A percentile compares a stretch with the other conserved stretches of the same genome.
Conservation (phyloP, 768 basidiomycete genomes). For the Suillus weaverae region DNA sequence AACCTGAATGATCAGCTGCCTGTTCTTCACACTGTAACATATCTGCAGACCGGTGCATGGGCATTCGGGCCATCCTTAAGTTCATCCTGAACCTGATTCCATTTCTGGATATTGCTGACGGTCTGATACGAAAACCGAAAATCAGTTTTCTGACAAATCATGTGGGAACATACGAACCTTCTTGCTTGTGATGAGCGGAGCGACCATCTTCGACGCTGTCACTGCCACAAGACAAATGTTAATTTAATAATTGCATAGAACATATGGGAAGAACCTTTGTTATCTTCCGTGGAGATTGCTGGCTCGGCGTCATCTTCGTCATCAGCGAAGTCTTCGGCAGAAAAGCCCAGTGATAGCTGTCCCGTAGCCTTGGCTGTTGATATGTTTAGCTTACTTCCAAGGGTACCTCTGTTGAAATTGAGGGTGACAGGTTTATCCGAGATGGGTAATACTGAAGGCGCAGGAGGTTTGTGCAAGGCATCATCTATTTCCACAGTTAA, state of each 20-base stretch:
- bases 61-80: slow-evolving; percentile 50
- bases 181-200: slow-evolving; percentile 81
- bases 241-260: slow-evolving; percentile 5
- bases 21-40: slow-evolving; percentile 12
- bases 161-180: slow-evolving; percentile 51
- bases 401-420: slow-evolving; percentile 57
- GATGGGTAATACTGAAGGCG: slow-evolving; percentile 68
- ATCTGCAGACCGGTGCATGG: slow-evolving; percentile 23
- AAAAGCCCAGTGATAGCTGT: slow-evolving; percentile 61
- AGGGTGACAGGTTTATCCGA: slow-evolving; percentile 82
- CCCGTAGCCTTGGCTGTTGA: slow-evolving; percentile 35
- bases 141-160: slow-evolving; percentile 5
- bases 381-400: slow-evolving; percentile 20
- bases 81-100: slow-evolving; percentile 95
- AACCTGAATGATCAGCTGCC: slow-evolving; percentile 9
- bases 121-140: slow-evolving; percentile 47
- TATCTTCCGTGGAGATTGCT: slow-evolving; percentile 48
- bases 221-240: slow-evolving; percentile 29
- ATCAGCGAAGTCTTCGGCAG: slow-evolving; percentile 56
- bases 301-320: slow-evolving; percentile 45
- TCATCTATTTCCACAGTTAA: slow-evolving; percentile 30
- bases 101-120: slow-evolving; percentile 90
- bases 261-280: slow-evolving; percentile 26
- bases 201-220: slow-evolving; percentile 64
- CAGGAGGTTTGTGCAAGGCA: slow-evolving; percentile 38